Conservation (phyloP, 2,329 filamentous ascomycete species). For the Xylaria sp. region DNA sequence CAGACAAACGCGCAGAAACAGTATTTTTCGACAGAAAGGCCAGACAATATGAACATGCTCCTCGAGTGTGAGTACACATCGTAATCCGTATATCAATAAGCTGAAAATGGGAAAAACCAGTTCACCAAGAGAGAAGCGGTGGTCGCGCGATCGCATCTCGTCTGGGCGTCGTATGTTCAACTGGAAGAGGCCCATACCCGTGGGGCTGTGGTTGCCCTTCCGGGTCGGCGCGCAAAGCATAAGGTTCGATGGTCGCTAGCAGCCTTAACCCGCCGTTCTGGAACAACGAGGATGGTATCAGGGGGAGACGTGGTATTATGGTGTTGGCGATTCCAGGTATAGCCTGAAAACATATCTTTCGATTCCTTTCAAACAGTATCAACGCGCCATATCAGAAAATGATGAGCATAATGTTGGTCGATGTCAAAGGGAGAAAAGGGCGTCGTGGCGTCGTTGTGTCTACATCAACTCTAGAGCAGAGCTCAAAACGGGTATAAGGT, state of each 20-base stretch:
- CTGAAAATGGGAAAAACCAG: constrained; percentile 27
- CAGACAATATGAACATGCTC: constrained; percentile 42
- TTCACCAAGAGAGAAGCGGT: constrained; percentile 30
- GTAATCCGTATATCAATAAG: constrained; percentile 30
- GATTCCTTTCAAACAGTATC: constrained; percentile 30
- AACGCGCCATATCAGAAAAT: constrained; percentile 33
- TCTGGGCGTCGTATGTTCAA: constrained; percentile 17
- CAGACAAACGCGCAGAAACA: constrained; percentile 34
- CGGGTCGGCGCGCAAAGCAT: constrained; percentile 1
- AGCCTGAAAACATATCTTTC: constrained; percentile 34
- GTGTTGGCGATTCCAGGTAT: constrained; percentile 35
- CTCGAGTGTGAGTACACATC: constrained; percentile 31
- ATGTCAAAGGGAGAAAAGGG: constrained; percentile 42
- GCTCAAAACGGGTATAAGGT: constrained; percentile 48
- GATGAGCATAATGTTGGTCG: constrained; percentile 39
- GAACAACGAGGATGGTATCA: constrained; percentile 21
- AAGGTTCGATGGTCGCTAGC: constrained; percentile 12
- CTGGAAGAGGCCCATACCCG: background rate
- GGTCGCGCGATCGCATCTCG: constrained; percentile 10
- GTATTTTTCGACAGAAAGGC: constrained; percentile 35
- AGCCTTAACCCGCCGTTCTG: constrained; percentile 1
- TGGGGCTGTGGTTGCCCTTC: constrained; percentile 4
- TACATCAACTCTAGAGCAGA: constrained; percentile 48
- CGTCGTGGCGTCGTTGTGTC: constrained; percentile 56
- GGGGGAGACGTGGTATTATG: constrained; percentile 37